These are phyloP conservation scores for Microstegium vimineum DNA, from an alignment of 176 grass and related monocot genomes.

Conservation along the genomic window DNA sequence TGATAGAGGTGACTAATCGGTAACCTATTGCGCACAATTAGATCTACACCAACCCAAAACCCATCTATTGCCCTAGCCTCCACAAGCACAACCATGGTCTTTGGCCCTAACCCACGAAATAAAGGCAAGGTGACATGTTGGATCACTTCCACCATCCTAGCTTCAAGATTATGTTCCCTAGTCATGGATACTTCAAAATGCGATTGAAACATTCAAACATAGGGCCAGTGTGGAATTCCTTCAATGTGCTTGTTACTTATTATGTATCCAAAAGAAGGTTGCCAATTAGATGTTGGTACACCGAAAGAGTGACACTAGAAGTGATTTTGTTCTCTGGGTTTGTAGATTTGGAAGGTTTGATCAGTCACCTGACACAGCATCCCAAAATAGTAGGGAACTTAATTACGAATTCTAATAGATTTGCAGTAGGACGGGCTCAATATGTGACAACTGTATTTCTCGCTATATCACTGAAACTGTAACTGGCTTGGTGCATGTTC, in stretches of 20 bases:
- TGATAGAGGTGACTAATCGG: neutral
- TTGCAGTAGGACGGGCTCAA: neutral
- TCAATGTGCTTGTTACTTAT: neutral
- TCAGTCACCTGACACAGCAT: neutral
- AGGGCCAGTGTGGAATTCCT: neutral
- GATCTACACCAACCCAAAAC: neutral
- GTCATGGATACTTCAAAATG: neutral
- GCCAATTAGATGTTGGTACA: neutral
- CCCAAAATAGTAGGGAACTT: neutral
- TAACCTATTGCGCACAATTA: neutral
- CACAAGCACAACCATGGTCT: neutral
- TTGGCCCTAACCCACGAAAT: neutral
- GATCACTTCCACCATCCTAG: neutral
- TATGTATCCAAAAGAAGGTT: neutral
- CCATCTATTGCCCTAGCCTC: neutral
- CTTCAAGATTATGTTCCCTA: neutral
- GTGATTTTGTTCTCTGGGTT: neutral
- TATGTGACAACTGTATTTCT: neutral
- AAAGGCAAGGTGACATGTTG: neutral
- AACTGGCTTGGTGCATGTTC: neutral
- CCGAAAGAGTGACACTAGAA: neutral
- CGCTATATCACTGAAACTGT: neutral
- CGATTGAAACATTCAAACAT: neutral
- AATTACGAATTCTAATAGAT: constrained; percentile 6
- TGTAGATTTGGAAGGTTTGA: neutral